Percentiles rank a stretch among this genome's conserved stretches.
Evolutionary conservation across 768 basidiomycete genomes (phyloP).

Genomic region (Tremella fuciformis): DNA sequence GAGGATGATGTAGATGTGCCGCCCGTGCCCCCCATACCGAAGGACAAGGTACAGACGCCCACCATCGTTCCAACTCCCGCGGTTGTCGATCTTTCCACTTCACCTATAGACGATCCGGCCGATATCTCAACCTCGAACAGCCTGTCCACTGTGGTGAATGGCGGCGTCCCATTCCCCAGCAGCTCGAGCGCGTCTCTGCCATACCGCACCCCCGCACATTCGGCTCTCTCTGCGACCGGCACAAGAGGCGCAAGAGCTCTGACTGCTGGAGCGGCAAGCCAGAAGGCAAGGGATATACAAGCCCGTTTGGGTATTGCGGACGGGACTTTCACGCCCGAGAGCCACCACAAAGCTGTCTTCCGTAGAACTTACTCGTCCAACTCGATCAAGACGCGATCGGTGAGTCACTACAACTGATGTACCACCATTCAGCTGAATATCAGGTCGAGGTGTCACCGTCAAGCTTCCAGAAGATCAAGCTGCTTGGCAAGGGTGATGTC

Average conservation of each 20-base stretch:
- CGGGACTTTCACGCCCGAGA: slow-evolving; percentile 50
- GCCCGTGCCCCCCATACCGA: slow-evolving; percentile 47
- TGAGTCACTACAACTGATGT: slow-evolving; percentile 53
- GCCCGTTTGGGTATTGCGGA: slow-evolving; percentile 13
- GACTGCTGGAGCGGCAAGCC: slow-evolving; percentile 23
- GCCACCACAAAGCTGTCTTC: slow-evolving; percentile 61
- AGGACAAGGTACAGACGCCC: slow-evolving; percentile 4
- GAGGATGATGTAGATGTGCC: slow-evolving; percentile 59
- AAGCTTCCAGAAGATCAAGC: slow-evolving; percentile 93
- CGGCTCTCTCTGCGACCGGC: slow-evolving; percentile 33
- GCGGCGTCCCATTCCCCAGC: slow-evolving; percentile 9
- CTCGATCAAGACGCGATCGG: slow-evolving; percentile 89
- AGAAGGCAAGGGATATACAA: slow-evolving; percentile 12
- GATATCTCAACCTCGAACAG: neutral
- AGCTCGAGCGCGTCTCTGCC: slow-evolving; percentile 47
- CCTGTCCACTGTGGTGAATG: no score
- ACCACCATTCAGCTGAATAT: slow-evolving; percentile 5
- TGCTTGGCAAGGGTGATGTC: slow-evolving; percentile 98
- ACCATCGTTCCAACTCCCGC: neutral
- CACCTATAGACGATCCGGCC: slow-evolving; percentile 7
- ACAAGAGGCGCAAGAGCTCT: slow-evolving; percentile 27
- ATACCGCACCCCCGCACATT: slow-evolving; percentile 56
- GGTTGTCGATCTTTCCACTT: slow-evolving; percentile 25
- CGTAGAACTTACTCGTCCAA: slow-evolving; percentile 94
- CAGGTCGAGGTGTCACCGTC: slow-evolving; percentile 91